Percentiles rank a stretch among this genome's conserved stretches.
These are phyloP conservation scores for Mallotus japonicus DNA, from an alignment of 441 rosid species.

Conservation along the genomic window DNA sequence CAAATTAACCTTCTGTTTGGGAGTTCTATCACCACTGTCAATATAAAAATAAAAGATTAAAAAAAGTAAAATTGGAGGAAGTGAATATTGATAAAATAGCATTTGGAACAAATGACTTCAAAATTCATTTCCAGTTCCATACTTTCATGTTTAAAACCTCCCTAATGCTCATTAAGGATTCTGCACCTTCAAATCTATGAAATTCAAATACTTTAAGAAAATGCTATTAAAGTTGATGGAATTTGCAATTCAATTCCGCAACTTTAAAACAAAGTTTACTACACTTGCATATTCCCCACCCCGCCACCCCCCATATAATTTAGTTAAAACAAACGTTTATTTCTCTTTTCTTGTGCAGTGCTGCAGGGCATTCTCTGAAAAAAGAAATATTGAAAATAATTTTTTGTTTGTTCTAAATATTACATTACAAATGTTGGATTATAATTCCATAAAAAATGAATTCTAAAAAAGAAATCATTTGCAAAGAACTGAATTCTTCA, in stretches of 20 bases:
- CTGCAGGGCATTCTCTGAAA: not conserved
- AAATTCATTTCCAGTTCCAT: not conserved
- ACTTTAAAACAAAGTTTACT: not conserved
- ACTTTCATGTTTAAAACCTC: not conserved
- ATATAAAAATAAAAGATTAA: slow-evolving; percentile 17
- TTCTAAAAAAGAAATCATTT: slow-evolving; percentile 1
- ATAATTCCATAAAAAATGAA: not conserved
- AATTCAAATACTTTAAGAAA: not conserved
- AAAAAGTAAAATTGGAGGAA: slow-evolving; percentile 22
- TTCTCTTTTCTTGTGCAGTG: not conserved
- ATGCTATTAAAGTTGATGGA: not conserved
- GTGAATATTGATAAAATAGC: not conserved
- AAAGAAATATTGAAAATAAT: not conserved
- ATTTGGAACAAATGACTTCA: not conserved
- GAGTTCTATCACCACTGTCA: slow-evolving; percentile 98
- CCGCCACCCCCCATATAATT: not conserved
- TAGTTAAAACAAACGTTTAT: not conserved
- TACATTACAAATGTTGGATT: not conserved
- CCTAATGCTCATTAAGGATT: slow-evolving; percentile 1
- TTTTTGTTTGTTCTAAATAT: not conserved
- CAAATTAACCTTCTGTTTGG: slow-evolving; percentile 99
- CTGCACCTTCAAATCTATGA: not conserved
- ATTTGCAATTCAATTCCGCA: not conserved
- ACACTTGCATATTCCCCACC: not conserved
- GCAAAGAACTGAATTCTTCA: not conserved